Conservation (phyloP, 768 basidiomycete genomes). For the Tubosaeta brunneosetosa region DNA sequence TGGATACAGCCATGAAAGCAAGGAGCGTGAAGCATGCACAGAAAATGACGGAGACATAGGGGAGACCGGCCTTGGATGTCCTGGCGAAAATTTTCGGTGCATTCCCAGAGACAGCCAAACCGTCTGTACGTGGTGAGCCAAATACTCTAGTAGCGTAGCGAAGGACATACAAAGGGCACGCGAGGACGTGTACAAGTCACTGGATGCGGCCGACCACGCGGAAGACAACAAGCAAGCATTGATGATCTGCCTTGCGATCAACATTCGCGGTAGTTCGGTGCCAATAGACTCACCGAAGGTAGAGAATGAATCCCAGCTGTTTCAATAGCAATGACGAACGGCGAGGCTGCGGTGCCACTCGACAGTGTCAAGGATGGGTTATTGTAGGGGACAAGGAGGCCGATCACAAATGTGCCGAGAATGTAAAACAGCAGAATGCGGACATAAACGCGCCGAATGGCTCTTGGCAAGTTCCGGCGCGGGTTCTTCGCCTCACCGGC, state of each 20-base stretch:
- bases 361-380: constrained; percentile 47
- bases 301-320: constrained; percentile 82
- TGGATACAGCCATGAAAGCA: constrained; percentile 77
- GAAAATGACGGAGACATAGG: constrained; percentile 66
- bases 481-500: constrained; percentile 93
- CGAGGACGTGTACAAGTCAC: constrained; percentile 86
- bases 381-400: constrained; percentile 76
- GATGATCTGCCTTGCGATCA: constrained; percentile 48
- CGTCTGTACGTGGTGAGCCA: constrained; percentile 44
- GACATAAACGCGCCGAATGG: constrained; percentile 58
- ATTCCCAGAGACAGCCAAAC: constrained; percentile 72
- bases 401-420: constrained; percentile 67
- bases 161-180: constrained; percentile 68
- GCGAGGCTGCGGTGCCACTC: constrained; percentile 63
- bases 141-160: not conserved
- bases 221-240: constrained; percentile 82
- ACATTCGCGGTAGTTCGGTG: constrained; percentile 11
- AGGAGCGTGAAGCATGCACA: constrained; percentile 62
- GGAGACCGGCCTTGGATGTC: constrained; percentile 71
- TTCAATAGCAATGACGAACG: constrained; percentile 88
- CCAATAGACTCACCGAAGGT: constrained; percentile 54
- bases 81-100: constrained; percentile 76
- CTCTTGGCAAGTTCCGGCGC: constrained; percentile 55
- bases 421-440: constrained; percentile 83
- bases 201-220: constrained; percentile 89